Percentiles rank a stretch among this genome's conserved stretches.
phyloP scores from a whole-genome alignment of 139 green algal species.

The Chlorella sp. region DNA sequence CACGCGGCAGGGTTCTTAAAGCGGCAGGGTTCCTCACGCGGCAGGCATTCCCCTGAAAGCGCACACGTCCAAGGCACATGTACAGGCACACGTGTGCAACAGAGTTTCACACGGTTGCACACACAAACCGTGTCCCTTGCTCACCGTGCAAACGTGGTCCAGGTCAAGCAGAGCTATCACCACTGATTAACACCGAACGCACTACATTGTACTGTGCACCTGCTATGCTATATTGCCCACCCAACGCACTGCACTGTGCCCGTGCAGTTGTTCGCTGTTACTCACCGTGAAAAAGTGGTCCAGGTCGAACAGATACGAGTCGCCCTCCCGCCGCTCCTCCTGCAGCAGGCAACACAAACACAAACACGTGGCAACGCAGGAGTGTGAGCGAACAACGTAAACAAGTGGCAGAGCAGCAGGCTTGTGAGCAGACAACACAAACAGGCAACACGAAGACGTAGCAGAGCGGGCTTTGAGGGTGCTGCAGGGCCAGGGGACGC shows the following conservation, averaged over 20 bases:
- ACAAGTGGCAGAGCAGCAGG: background rate
- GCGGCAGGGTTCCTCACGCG: too few relatives aligned
- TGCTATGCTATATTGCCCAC: too few relatives aligned
- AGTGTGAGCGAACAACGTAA: background rate
- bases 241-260: too few relatives aligned
- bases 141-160: conserved; percentile 53
- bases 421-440: background rate
- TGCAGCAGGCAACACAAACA: background rate
- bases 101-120: background rate
- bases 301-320: conserved; percentile 68
- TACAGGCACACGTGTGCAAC: background rate
- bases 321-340: conserved; percentile 19
- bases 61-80: too few relatives aligned
- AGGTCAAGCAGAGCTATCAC: conserved; percentile 68
- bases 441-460: background rate
- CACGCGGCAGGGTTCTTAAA: too few relatives aligned
- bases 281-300: conserved; percentile 55
- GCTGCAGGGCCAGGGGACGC: too few relatives aligned
- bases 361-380: background rate
- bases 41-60: too few relatives aligned
- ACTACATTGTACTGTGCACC: too few relatives aligned
- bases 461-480: too few relatives aligned
- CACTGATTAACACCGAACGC: background rate
- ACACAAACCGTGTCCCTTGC: background rate
- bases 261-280: too few relatives aligned